Percentiles rank a stretch among this genome's conserved stretches.
Conservation (phyloP, 2,329 filamentous ascomycete genomes). For the Exophiala viscosa region DNA sequence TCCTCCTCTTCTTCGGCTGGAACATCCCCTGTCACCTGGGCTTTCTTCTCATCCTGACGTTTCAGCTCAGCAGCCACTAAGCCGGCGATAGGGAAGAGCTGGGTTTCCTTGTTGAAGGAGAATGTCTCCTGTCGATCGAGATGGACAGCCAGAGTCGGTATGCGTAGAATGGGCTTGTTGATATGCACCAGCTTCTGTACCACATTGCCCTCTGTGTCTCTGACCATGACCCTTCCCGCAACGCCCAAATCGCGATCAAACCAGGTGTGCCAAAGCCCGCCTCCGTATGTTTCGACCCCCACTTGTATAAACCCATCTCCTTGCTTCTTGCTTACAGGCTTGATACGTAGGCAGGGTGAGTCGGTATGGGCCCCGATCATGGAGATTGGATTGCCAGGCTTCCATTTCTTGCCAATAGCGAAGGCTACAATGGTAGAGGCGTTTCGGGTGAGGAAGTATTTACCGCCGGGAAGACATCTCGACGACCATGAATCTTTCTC, state of each 20-base stretch:
- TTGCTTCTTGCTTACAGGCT: constrained; percentile 88
- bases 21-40: constrained; percentile 27
- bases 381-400: constrained; percentile 80
- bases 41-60: constrained; percentile 51
- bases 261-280: constrained; percentile 96
- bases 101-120: constrained; percentile 93
- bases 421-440: constrained; percentile 89
- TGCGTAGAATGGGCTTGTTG: constrained; percentile 81
- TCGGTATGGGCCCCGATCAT: constrained; percentile 97
- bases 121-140: constrained; percentile 83
- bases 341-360: constrained; percentile 85
- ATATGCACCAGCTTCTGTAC: constrained; percentile 84
- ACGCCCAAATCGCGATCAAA: constrained; percentile 93
- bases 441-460: constrained; percentile 95
- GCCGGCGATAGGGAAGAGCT: constrained; percentile 89
- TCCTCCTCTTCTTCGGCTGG: constrained; percentile 46
- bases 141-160: constrained; percentile 92
- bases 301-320: constrained; percentile 87
- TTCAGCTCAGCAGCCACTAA: constrained; percentile 86
- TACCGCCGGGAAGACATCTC: constrained; percentile 76
- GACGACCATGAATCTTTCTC: constrained; percentile 87
- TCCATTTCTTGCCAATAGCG: constrained; percentile 85
- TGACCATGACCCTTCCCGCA: constrained; percentile 82
- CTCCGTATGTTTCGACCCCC: constrained; percentile 93
- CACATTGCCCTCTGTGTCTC: constrained; percentile 67